phyloP scores from a whole-genome alignment of 169 alveolate genomes.

The Theileria orientalis region DNA sequence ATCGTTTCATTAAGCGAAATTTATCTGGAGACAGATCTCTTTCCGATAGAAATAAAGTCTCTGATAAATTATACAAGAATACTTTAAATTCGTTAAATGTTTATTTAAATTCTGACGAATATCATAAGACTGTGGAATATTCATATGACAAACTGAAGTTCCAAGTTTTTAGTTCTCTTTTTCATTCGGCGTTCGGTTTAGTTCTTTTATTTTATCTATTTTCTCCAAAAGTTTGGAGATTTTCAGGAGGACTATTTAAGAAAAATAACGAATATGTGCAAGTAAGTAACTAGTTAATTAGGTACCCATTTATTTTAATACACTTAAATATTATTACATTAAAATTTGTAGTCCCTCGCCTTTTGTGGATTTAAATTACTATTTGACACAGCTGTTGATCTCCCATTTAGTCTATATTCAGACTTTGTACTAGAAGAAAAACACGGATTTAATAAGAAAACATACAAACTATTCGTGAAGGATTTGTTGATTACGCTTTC shows the following conservation, averaged over 20 bases:
- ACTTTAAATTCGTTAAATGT: constrained; percentile 30
- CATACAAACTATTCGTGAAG: constrained; percentile 71
- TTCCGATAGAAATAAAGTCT: background rate
- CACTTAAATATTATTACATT: background rate
- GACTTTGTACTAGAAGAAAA: constrained; percentile 86
- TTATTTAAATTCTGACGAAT: constrained; percentile 43
- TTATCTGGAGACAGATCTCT: constrained; percentile 21
- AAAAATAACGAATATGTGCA: constrained; percentile 9
- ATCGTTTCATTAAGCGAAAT: constrained; percentile 35
- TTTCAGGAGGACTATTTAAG: constrained; percentile 26
- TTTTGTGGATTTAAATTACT: constrained; percentile 50
- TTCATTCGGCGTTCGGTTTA: constrained; percentile 20
- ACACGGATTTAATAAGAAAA: constrained; percentile 87
- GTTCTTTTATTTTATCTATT: constrained; percentile 19
- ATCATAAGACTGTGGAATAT: constrained; percentile 52
- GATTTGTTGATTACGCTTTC: constrained; percentile 78
- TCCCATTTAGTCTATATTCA: constrained; percentile 78
- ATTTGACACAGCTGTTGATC: constrained; percentile 54
- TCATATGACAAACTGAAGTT: constrained; percentile 49
- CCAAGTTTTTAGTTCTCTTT: constrained; percentile 38
- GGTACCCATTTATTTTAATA: constrained; percentile 26
- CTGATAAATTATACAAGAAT: constrained; percentile 24
- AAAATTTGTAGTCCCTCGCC: constrained; percentile 42
- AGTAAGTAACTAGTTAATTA: constrained; percentile 2
- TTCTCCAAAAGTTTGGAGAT: constrained; percentile 55